Percentiles rank a stretch among this genome's conserved stretches.
phyloP scores from a whole-genome alignment of 2,329 filamentous ascomycete genomes.

The Graphilbum fragrans region DNA sequence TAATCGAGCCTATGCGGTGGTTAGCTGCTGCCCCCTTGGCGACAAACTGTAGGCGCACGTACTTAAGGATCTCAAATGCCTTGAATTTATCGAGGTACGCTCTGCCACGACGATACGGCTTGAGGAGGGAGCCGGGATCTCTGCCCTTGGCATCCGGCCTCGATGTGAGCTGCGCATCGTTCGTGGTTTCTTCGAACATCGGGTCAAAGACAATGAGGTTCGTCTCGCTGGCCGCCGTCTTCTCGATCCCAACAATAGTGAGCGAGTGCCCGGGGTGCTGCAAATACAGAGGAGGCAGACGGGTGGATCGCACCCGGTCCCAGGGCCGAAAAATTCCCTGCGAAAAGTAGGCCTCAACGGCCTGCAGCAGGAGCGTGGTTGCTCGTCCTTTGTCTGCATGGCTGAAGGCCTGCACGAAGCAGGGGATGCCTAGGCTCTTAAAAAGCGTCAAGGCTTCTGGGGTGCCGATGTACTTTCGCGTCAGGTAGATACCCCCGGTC shows the following conservation, averaged over 20 bases:
- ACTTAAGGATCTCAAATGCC: slow-evolving; percentile 73
- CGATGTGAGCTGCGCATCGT: background rate
- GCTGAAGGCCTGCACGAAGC: slow-evolving; percentile 50
- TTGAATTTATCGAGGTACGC: slow-evolving; percentile 57
- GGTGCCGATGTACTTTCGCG: slow-evolving; percentile 91
- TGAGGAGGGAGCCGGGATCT: slow-evolving; percentile 34
- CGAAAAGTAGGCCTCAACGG: slow-evolving; percentile 65
- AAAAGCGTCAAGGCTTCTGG: slow-evolving; percentile 80
- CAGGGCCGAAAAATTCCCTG: slow-evolving; percentile 33
- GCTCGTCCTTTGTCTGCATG: slow-evolving; percentile 30
- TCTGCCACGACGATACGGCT: slow-evolving; percentile 59
- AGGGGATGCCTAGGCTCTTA: slow-evolving; percentile 54
- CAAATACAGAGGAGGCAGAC: slow-evolving; percentile 75
- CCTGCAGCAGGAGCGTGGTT: slow-evolving; percentile 47
- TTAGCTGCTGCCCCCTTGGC: too few species aligned
- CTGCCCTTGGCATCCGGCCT: background rate
- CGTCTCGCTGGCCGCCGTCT: slow-evolving; percentile 45
- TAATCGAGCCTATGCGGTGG: too few species aligned
- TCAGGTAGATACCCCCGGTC: slow-evolving; percentile 78
- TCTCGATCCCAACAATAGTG: slow-evolving; percentile 79
- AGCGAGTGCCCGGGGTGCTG: slow-evolving; percentile 83
- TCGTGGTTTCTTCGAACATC: slow-evolving; percentile 50
- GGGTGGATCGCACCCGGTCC: slow-evolving; percentile 57
- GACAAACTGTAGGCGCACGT: too few species aligned
- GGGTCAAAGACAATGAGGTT: slow-evolving; percentile 84